These are phyloP conservation scores for Lunasporangiospora selenospora DNA, from an alignment of 192 early-diverging fungal genomes.

Conservation along the genomic window DNA sequence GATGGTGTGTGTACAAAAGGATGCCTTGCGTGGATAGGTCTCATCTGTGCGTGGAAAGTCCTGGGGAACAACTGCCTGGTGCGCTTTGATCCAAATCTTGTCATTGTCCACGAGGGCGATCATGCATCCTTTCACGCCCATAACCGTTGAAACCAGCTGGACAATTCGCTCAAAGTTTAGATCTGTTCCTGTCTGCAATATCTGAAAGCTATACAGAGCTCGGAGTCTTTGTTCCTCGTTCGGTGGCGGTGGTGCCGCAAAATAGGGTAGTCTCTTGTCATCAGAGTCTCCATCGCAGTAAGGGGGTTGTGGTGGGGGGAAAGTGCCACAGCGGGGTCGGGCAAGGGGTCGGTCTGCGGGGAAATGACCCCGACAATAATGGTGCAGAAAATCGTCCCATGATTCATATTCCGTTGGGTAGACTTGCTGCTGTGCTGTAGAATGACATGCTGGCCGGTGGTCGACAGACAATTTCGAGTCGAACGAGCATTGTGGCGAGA, in stretches of 20 bases:
- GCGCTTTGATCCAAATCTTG: conserved; percentile 20
- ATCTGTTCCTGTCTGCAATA: conserved; percentile 28
- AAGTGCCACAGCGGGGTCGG: neutral
- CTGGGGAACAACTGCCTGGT: too few relatives aligned
- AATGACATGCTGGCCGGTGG: neutral
- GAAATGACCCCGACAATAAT: conserved; percentile 21
- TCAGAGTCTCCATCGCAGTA: neutral
- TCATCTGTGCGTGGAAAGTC: neutral
- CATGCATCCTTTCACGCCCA: conserved; percentile 25
- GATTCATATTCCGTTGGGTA: conserved; percentile 10
- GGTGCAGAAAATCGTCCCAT: conserved; percentile 29
- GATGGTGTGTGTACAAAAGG: conserved; percentile 44
- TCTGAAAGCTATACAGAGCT: conserved; percentile 33
- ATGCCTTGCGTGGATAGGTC: conserved; percentile 17
- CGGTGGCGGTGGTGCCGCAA: conserved; percentile 24
- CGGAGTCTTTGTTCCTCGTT: conserved; percentile 24
- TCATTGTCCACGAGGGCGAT: conserved; percentile 32
- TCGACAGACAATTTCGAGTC: neutral
- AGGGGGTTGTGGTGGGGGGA: conserved; percentile 10
- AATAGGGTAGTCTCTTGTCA: conserved; percentile 2
- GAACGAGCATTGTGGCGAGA: conserved; percentile 2
- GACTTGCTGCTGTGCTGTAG: neutral
- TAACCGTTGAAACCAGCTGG: conserved; percentile 22
- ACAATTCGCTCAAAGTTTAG: conserved; percentile 41
- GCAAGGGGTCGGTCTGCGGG: conserved; percentile 8